A percentile compares a stretch with the other conserved stretches of the same genome.
phyloP scores from a whole-genome alignment of 1,139 yeast genomes.

The Taphrina wiesneri region DNA sequence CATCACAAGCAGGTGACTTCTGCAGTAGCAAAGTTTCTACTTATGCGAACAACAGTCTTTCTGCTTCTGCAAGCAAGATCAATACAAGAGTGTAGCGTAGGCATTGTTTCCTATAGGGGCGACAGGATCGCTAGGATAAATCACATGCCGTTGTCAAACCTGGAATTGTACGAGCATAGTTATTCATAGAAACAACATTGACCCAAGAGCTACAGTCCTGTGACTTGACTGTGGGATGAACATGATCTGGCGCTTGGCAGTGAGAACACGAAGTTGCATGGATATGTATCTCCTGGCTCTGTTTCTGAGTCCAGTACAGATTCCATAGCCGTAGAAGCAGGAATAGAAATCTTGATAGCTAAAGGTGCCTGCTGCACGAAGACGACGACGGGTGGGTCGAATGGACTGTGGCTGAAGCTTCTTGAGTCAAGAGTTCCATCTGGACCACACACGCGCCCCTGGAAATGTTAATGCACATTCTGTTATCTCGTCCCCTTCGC shows the following conservation, averaged over 20 bases:
- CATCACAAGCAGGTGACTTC: not conserved
- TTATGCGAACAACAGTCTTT: too few relatives aligned
- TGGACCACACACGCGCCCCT: not conserved
- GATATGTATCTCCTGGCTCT: too few relatives aligned
- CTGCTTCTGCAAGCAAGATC: not conserved
- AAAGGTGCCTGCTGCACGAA: too few relatives aligned
- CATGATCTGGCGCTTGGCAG: not conserved
- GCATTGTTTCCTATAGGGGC: not conserved
- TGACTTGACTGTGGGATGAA: too few relatives aligned
- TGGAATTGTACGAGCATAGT: conserved; percentile 3
- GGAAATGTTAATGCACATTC: too few relatives aligned
- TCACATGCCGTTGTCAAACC: not conserved
- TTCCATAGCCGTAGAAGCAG: too few relatives aligned
- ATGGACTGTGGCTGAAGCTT: not conserved
- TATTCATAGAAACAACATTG: not conserved
- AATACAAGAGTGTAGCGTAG: conserved; percentile 2
- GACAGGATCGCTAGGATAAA: not conserved
- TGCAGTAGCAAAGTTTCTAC: too few relatives aligned
- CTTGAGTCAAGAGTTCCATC: not conserved
- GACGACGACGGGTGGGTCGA: not conserved
- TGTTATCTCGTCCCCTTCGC: too few relatives aligned
- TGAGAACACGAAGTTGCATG: too few relatives aligned
- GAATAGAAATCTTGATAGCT: too few relatives aligned
- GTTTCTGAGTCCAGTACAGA: too few relatives aligned
- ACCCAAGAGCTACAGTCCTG: not conserved